These are phyloP conservation scores for Aquilaria sinensis DNA, from an alignment of 345 rosid species.

Conservation along the genomic window DNA sequence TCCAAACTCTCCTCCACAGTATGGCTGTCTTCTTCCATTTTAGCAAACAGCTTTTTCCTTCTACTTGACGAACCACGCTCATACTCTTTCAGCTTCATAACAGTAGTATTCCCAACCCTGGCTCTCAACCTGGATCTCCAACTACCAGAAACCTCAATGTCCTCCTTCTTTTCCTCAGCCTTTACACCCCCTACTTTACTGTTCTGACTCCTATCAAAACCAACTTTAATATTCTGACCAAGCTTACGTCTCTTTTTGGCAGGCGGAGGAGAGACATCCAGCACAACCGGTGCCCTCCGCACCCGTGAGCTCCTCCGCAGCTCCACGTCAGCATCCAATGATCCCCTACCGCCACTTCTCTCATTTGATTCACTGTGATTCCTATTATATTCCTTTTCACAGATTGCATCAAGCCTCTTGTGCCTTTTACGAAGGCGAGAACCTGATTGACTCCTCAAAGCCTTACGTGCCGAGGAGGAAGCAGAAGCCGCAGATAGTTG, in stretches of 20 bases:
- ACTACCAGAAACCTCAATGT: constrained; percentile 32
- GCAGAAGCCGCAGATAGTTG: constrained; percentile 43
- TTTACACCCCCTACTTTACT: constrained; percentile 14
- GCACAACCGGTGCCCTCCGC: constrained; percentile 55
- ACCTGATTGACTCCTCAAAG: constrained; percentile 25
- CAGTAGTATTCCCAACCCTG: constrained; percentile 28
- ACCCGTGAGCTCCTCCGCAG: constrained; percentile 74
- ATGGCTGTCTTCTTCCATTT: constrained; percentile 17
- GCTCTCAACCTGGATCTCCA: constrained; percentile 71
- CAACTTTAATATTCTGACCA: constrained; percentile 19
- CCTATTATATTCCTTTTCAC: constrained; percentile 61
- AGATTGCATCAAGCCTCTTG: constrained; percentile 86
- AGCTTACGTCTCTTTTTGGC: constrained; percentile 46
- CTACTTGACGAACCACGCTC: constrained; percentile 18
- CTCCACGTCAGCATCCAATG: constrained; percentile 32
- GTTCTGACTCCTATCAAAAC: constrained; percentile 11
- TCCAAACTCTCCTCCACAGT: constrained; percentile 15
- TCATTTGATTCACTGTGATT: constrained; percentile 51
- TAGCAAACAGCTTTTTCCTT: constrained; percentile 57
- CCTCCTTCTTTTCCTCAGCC: constrained; percentile 32
- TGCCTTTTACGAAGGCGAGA: constrained; percentile 67
- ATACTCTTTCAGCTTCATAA: constrained; percentile 6
- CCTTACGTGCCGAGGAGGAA: constrained; percentile 33
- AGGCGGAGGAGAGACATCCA: constrained; percentile 82
- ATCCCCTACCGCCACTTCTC: constrained; percentile 21